Conservation (phyloP, 305 asterid genomes). For the Rubia balearica region DNA sequence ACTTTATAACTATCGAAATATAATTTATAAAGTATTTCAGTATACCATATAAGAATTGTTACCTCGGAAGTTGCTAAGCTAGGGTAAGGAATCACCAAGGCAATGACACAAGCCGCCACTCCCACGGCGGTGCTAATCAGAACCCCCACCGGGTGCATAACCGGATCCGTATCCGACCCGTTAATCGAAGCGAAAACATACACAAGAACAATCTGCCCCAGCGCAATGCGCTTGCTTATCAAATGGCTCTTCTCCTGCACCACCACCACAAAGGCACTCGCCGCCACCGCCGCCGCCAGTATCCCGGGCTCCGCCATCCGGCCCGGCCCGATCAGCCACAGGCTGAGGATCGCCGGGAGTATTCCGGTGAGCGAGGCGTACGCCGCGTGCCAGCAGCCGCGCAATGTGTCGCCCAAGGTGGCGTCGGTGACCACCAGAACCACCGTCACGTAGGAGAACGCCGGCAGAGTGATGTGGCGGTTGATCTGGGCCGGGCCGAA, state of each 20-base stretch:
- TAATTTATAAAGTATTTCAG: no score
- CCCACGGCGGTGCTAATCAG: constrained; percentile 75
- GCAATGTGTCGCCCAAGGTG: constrained; percentile 60
- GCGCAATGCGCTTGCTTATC: constrained; percentile 56
- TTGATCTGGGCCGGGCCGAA: constrained; percentile 42
- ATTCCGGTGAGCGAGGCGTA: constrained; percentile 44
- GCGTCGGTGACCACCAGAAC: constrained; percentile 60
- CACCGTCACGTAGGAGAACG: constrained; percentile 68
- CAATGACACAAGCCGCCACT: constrained; percentile 54
- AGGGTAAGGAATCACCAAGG: constrained; percentile 61
- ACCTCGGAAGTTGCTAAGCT: constrained; percentile 59
- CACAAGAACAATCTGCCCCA: constrained; percentile 68
- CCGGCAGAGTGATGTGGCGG: constrained; percentile 48
- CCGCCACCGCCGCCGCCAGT: constrained; percentile 45
- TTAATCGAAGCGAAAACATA: constrained; percentile 51
- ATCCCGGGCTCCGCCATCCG: constrained; percentile 33
- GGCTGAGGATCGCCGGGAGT: constrained; percentile 48
- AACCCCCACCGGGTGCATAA: constrained; percentile 64
- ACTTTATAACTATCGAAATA: no score
- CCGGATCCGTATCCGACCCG: constrained; percentile 43
- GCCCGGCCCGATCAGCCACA: constrained; percentile 59
- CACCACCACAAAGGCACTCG: constrained; percentile 49
- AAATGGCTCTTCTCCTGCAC: constrained; percentile 55
- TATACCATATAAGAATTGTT: no score
- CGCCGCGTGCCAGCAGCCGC: constrained; percentile 56